Conservation (phyloP, 345 rosid species). For the Sisymbrium altissimum region DNA sequence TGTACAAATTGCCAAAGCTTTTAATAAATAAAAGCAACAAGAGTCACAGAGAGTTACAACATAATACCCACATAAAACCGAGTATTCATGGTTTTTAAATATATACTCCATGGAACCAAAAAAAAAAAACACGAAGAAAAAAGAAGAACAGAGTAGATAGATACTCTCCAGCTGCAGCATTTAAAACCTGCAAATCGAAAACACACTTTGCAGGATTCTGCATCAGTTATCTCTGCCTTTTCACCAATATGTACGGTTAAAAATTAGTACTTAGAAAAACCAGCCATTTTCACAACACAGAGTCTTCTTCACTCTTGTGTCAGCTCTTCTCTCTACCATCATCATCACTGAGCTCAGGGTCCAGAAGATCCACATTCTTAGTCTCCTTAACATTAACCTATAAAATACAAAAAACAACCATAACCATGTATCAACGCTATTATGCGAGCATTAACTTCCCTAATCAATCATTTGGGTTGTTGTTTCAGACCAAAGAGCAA, state of each 20-base stretch:
- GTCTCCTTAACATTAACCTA: conserved; percentile 23
- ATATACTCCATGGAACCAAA: conserved; percentile 29
- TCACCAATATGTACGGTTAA: conserved; percentile 31
- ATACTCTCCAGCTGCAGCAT: conserved; percentile 26
- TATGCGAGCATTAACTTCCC: not conserved
- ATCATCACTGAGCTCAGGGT: conserved; percentile 23
- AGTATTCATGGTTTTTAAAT: conserved; percentile 29
- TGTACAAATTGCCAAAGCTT: conserved; percentile 35
- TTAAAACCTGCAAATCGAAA: conserved; percentile 33
- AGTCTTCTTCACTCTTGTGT: conserved; percentile 13
- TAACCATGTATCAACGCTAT: not conserved
- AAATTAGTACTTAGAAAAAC: conserved; percentile 13
- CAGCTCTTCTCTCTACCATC: conserved; percentile 26
- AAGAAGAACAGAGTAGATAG: conserved; percentile 1
- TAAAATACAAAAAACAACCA: not conserved
- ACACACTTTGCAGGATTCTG: conserved; percentile 32
- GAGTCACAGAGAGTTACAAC: conserved; percentile 28
- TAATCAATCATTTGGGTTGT: not conserved
- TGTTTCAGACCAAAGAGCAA: not conserved
- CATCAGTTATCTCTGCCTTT: conserved; percentile 33
- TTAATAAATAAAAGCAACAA: conserved; percentile 19
- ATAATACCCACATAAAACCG: conserved; percentile 36
- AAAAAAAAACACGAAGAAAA: conserved; percentile 11
- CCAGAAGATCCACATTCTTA: conserved; percentile 22
- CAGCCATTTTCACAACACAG: conserved; percentile 13